Base-by-base conservation (phyloP, 108 stramenopile genomes). In the Skeletonema marinoi region DNA sequence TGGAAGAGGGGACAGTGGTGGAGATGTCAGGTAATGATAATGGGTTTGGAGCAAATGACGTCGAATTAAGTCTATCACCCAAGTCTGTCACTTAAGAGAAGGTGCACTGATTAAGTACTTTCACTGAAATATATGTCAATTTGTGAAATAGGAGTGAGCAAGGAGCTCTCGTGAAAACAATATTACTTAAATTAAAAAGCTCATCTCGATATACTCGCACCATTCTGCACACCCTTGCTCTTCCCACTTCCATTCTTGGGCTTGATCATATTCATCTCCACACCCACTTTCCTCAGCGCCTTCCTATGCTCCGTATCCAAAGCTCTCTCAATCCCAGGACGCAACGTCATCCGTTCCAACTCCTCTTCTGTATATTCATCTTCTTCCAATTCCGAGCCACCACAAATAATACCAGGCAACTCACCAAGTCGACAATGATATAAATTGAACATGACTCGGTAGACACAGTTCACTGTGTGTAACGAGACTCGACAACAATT, bases 341-440 rank as follows among this genome's bases (percentile, higher is more conserved):
- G 64, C 41, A 73, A 73, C 21, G 73, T 85, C 80, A 81, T 85
- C 42, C 75, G 71, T 58, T 77, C 76, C 46, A 81, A 70, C 19
- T 85, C 84, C n/a, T 85, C 76, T 46, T 81, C 84, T 8, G 74
- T 80, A 32, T 76, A 66, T 35, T 80, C 82, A 29, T 75, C 82
- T 41, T 68, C 74, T 13, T 71, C 79, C 13, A 76, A 80, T 12
- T 60, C 54, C 3, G 69, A 65, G 0, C 68, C 62, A 9, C 80
- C 70, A 62, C 58, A 77, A 9, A 84, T 65, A 10, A 72, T 64
- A 12, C 67, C 70, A 1, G 75, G 80, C 3, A 85, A 77, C 16
- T 85, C 84, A 38, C 76, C 71, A 29, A 81, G 42, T 78, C 84
- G 75, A 77, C 84, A 81, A 44, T 81, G 80, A 36, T 81, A 85